Base-by-base conservation (phyloP, 208 protist species). In the Balamuthia mandrillaris region DNA sequence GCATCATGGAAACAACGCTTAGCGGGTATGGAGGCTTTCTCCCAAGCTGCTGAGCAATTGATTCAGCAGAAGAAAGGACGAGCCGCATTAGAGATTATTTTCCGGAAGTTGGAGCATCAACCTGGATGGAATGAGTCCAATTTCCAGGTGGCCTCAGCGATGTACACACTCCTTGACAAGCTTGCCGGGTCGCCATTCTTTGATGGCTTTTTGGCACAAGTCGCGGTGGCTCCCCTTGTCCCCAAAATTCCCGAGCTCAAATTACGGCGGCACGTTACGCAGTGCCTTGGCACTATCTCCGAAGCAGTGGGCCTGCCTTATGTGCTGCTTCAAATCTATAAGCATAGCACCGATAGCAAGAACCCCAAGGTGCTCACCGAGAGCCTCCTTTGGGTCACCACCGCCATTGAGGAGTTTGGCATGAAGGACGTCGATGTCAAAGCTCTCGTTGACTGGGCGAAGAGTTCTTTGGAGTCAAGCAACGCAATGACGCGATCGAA, bases 221-320 rank as follows among this genome's bases (percentile, higher is more conserved):
- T 18, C 6, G 45, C 42, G 68, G 27, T 86, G 52, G 52, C 45
- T 52, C 37, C 29, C 4, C 49, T 86, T 10, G 77, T 81, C 9
- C 85, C 86, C 29, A 90, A 90, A 72, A 49, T 90, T 6, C 68
- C 52, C 41, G 88, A 90, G 45, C 65, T 90, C 45, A 90, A 90
- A 47, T 14, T 87, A 31, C 21, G 60, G 21, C 24, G 65, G 6
- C 72, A 42, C 5, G 56, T 66, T 9, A 87, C 33, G 37, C 58
- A 72, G 16, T 27, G 21, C 49, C 6, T 88, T 3, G 61, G 87
- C 29, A 24, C 24, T 0, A 39, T 89, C 0, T 47, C 60, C 47
- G 81, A 89, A 16, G 78, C 31, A 0, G 24, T 87, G 12, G 51
- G 58, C 3, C 83, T 78, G 3, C 65, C 87, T 49, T 84, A 68